Conservation (phyloP, 2,329 filamentous ascomycete species). For the Hymenoscyphus fructigenus region DNA sequence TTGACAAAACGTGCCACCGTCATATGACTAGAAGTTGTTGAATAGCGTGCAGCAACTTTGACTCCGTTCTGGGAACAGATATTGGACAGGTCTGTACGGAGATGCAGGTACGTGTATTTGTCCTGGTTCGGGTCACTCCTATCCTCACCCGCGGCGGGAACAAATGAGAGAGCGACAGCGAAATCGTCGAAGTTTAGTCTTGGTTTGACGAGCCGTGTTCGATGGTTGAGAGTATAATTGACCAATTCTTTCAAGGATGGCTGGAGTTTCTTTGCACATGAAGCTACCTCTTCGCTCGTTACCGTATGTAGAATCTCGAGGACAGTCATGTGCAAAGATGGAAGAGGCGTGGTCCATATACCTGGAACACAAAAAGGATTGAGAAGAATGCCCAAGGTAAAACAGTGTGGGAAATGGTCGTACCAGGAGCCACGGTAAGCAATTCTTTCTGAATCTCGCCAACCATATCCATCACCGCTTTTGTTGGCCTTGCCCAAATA, state of each 20-base stretch:
- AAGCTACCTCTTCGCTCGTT: not conserved
- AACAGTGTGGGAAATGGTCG: not conserved
- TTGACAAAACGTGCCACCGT: not conserved
- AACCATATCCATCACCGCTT: not conserved
- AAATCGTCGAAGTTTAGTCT: not conserved
- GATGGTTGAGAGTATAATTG: not conserved
- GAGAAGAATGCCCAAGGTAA: no score
- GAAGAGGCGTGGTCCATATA: slow-evolving; percentile 1
- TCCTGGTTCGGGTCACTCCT: not conserved
- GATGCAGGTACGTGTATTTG: slow-evolving; percentile 5
- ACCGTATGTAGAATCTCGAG: not conserved
- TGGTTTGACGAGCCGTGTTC: slow-evolving; percentile 1
- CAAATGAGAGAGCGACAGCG: slow-evolving; percentile 1
- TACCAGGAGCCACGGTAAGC: not conserved
- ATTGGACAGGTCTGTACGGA: not conserved
- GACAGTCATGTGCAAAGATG: not conserved
- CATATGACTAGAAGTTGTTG: slow-evolving; percentile 6
- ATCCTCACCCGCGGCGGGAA: not conserved
- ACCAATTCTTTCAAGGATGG: slow-evolving; percentile 1
- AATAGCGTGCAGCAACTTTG: not conserved
- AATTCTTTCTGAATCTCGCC: not conserved
- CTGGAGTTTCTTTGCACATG: not conserved
- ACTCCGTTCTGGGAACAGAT: not conserved
- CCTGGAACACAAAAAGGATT: not conserved
- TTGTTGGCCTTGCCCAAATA: slow-evolving; percentile 3